These are phyloP conservation scores for Pseudocercospora pini-densiflorae DNA, from an alignment of 2,329 filamentous ascomycete genomes.

Conservation along the genomic window DNA sequence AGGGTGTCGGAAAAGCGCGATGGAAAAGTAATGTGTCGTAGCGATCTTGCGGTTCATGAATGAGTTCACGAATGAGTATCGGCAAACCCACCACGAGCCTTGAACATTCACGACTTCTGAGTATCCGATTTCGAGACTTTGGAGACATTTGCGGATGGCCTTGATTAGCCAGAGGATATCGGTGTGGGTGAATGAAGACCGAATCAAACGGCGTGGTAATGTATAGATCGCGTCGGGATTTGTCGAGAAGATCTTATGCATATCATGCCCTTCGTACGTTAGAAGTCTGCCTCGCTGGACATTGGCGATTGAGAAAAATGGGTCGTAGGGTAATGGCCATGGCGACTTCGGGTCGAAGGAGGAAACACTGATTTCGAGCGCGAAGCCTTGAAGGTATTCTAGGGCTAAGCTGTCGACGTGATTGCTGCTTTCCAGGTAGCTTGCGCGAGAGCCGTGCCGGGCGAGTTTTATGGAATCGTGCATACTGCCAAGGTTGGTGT, in stretches of 20 bases:
- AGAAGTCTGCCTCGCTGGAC: slow-evolving; percentile 28
- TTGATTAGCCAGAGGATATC: slow-evolving; percentile 24
- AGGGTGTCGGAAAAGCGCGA: slow-evolving; percentile 24
- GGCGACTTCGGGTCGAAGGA: slow-evolving; percentile 15
- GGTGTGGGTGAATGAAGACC: slow-evolving; percentile 11
- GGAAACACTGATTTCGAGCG: slow-evolving; percentile 12
- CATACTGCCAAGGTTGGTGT: background rate
- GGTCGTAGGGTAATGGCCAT: slow-evolving; percentile 34
- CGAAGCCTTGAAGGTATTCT: background rate
- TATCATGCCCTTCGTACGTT: slow-evolving; percentile 18
- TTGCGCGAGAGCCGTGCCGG: slow-evolving; percentile 11
- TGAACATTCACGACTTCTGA: slow-evolving; percentile 26
- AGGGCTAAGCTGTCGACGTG: background rate
- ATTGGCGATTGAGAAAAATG: slow-evolving; percentile 29
- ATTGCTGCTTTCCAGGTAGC: slow-evolving; percentile 9
- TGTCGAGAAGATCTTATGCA: slow-evolving; percentile 16
- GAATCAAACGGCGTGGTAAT: slow-evolving; percentile 7
- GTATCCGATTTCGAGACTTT: slow-evolving; percentile 21
- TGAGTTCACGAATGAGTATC: slow-evolving; percentile 21
- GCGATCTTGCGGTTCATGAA: slow-evolving; percentile 21
- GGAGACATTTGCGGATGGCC: slow-evolving; percentile 26
- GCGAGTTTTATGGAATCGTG: background rate
- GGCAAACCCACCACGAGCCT: slow-evolving; percentile 22
- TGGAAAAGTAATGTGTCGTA: slow-evolving; percentile 32
- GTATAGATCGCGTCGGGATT: slow-evolving; percentile 10